A percentile compares a stretch with the other conserved stretches of the same genome.
Evolutionary conservation across 768 basidiomycete genomes (phyloP).

Genomic region (Ramaria rubella): DNA sequence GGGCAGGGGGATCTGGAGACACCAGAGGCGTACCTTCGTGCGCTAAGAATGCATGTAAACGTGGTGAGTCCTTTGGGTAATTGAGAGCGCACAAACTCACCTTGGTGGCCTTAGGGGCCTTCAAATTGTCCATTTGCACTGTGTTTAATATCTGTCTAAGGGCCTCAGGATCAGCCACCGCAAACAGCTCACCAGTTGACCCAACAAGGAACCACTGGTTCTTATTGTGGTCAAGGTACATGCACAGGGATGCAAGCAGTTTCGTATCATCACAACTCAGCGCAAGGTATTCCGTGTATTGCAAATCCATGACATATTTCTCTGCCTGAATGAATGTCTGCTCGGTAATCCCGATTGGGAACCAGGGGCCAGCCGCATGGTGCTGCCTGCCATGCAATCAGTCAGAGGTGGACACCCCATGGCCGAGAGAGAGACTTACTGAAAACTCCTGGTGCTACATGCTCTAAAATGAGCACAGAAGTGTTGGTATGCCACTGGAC

Average conservation of each 20-base stretch:
- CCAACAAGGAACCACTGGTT: conserved; percentile 24
- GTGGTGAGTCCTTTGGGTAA: neutral
- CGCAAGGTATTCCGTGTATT: neutral
- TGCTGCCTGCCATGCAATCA: conserved; percentile 7
- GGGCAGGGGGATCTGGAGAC: conserved; percentile 25
- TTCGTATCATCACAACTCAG: conserved; percentile 34
- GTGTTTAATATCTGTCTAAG: conserved; percentile 14
- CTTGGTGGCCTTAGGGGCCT: conserved; percentile 24
- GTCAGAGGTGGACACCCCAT: neutral
- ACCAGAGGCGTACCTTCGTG: conserved; percentile 34
- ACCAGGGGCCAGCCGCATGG: conserved; percentile 15
- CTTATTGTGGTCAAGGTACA: conserved; percentile 20
- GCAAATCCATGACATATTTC: conserved; percentile 15
- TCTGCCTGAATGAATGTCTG: conserved; percentile 17
- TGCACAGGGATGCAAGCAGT: conserved; percentile 19
- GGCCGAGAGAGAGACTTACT: conserved; percentile 9
- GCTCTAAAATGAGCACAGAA: conserved; percentile 19
- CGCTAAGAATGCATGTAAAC: neutral
- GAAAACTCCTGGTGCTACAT: conserved; percentile 15
- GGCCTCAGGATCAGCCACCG: conserved; percentile 19
- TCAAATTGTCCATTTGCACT: too few relatives aligned
- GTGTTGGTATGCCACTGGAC: conserved; percentile 23
- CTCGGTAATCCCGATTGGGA: conserved; percentile 20
- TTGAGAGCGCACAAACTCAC: conserved; percentile 7
- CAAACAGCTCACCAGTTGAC: conserved; percentile 16